A percentile compares a stretch with the other conserved stretches of the same genome.
These are phyloP conservation scores for Streptanthus diversifolius DNA, from an alignment of 345 rosid genomes.

Conservation along the genomic window DNA sequence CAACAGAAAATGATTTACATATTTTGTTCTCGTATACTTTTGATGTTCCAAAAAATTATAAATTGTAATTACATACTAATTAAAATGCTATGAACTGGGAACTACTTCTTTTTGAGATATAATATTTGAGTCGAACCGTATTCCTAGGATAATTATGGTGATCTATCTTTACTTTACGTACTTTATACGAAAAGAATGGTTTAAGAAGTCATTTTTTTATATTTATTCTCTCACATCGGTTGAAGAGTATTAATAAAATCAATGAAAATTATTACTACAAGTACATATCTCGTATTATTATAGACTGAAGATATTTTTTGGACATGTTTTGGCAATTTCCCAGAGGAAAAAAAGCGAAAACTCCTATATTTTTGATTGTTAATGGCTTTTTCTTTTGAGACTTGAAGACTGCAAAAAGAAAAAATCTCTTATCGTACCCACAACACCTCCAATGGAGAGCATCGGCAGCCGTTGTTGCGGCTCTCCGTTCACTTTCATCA, in stretches of 20 bases:
- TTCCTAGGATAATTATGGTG: slow-evolving; percentile 4
- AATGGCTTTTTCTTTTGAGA: not conserved
- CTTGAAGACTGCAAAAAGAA: not conserved
- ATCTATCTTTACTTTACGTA: slow-evolving; percentile 23
- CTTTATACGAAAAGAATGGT: slow-evolving; percentile 28
- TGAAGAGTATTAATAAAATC: not conserved
- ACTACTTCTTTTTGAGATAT: too few species aligned
- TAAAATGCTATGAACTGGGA: too few species aligned
- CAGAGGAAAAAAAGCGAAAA: not conserved
- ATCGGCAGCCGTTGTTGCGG: slow-evolving; percentile 31
- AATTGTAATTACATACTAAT: too few species aligned
- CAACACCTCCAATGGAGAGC: slow-evolving; percentile 26
- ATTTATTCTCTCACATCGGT: not conserved
- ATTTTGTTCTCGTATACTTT: too few species aligned
- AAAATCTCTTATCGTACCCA: slow-evolving; percentile 13
- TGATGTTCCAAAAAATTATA: too few species aligned
- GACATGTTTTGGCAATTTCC: slow-evolving; percentile 13
- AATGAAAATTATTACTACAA: not conserved
- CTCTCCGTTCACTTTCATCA: slow-evolving; percentile 32
- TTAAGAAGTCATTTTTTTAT: not conserved
- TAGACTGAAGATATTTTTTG: not conserved
- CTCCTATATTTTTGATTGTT: not conserved
- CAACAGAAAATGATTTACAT: too few species aligned
- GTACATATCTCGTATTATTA: not conserved
- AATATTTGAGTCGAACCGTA: not conserved